Evolutionary conservation across 2,329 filamentous ascomycete species (phyloP), one percentile per base, ranked within the genome.

Genomic region (Aschersonia sp.): DNA sequence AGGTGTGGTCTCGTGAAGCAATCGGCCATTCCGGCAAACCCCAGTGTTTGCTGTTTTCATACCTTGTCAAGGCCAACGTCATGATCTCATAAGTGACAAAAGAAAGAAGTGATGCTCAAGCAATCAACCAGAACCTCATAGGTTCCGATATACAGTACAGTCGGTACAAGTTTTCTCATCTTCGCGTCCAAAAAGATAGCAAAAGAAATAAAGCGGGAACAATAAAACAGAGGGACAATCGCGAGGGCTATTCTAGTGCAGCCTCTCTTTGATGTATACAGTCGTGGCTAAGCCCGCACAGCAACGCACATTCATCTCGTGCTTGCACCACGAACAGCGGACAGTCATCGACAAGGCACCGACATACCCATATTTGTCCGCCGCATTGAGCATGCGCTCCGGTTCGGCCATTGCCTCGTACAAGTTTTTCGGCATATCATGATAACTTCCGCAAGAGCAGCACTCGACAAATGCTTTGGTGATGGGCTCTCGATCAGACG

Each of bases 251-350:
- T 22, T 22, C 30, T 22, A 70, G 56, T 81, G 77, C 46, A 82
- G 59, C 51, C 75, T 75, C 60, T 85, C 79, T 56, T 76, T 76
- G 55, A 86, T 64, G 51, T 81, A 76, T 4, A 87, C 75, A 43
- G 81, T 70, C 1, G 82, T 78, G 9, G 78, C 76, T 64, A 82
- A 82, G 6, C 81, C 82, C 9, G 80, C 73, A 59, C 83, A 87
- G 63, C 83, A 87, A 49, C 64, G 67, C 11, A 73, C 81, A 53
- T 70, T 80, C 81, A 87, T 85, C 45, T 75, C 73, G 63, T 87
- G 83, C 42, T 69, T 68, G 59, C 83, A 87, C 83, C 83, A 86
- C 7, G 81, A 81, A 58, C 82, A 86, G 53, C 74, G 76, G 30
- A 83, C 76, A 57, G 72, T 76, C 53, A 79, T 80, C 7, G 72